phyloP scores from a whole-genome alignment of 495 filamentous ascomycete species.

The Neurospora sp. region DNA sequence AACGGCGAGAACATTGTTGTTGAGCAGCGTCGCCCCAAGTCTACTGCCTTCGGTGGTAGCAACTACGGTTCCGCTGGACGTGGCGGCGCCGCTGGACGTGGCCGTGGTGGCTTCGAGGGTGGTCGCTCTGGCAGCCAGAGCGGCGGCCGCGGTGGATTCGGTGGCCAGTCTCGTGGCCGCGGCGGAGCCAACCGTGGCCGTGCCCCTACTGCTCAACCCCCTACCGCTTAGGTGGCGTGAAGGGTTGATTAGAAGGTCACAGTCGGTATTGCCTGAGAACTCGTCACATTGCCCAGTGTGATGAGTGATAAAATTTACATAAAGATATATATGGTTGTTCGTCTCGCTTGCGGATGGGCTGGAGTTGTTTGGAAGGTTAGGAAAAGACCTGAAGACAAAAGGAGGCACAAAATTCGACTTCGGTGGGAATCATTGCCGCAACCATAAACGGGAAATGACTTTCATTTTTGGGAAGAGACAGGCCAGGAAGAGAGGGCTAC shows the following conservation, averaged over 20 bases:
- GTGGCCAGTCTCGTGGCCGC: constrained; percentile 45
- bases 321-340: constrained; percentile 3
- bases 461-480: neutral
- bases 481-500: neutral
- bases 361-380: constrained; percentile 6
- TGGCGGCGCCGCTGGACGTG: constrained; percentile 48
- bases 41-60: constrained; percentile 52
- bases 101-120: constrained; percentile 55
- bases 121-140: constrained; percentile 49
- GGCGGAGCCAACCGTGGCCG: constrained; percentile 47
- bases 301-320: neutral
- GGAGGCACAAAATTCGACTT: neutral
- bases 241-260: neutral
- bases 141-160: constrained; percentile 55
- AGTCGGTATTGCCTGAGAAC: neutral
- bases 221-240: constrained; percentile 17
- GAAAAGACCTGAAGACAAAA: neutral
- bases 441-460: neutral
- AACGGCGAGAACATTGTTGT: constrained; percentile 71
- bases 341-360: constrained; percentile 3
- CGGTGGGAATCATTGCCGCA: neutral
- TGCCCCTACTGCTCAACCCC: constrained; percentile 26
- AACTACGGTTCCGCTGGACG: constrained; percentile 50
- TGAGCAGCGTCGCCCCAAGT: constrained; percentile 77
- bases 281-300: neutral